Evolutionary conservation across 768 basidiomycete species (phyloP), one percentile per base, ranked within the genome.

Genomic region (Amanita muscaria): DNA sequence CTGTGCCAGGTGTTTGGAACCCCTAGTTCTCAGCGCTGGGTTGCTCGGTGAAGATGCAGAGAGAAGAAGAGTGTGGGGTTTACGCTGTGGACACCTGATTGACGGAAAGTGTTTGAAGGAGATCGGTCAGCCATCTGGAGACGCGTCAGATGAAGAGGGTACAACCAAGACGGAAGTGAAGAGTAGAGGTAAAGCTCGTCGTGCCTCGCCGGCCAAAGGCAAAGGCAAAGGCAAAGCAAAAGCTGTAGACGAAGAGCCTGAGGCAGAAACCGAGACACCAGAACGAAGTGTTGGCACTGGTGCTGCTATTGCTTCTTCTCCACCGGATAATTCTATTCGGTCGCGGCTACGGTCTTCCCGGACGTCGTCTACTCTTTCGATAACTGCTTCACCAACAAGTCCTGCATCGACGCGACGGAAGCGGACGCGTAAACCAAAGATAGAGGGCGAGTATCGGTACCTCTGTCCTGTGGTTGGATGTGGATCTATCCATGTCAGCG

Each of bases 71-170:
- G 62, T 88, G 6, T 88, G 84, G 86, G 77, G 73, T 1, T 61
- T 89, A 48, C 67, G 82, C 31, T 89, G 86, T 42, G 86, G 86
- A 0, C 87, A 89, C 56, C 59, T 89, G 53, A 68, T 88, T 0
- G 86, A 88, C 51, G 87, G 83, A 39, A 84, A 81, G 58, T 89
- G 86, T 51, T 60, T 82, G 2, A 70, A 71, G 48, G 66, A 71
- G 50, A 51, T 88, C 39, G 77, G 80, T 56, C 60, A 64, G 27
- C 82, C 77, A 32, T 45, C 47, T 15, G 38, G 25, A 8, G 49
- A 56, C 21, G 31, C 30, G 10, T 15, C 39, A 39, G 33, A 24
- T 24, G 42, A 56, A 42, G 50, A 39, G 18, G 23, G 46, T 1
- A 42, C 33, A 10, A 51, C 54, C 11, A 44, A 40, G 34, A 49